phyloP scores from a whole-genome alignment of 2,329 filamentous ascomycete species.

The Tothia fuscella region DNA sequence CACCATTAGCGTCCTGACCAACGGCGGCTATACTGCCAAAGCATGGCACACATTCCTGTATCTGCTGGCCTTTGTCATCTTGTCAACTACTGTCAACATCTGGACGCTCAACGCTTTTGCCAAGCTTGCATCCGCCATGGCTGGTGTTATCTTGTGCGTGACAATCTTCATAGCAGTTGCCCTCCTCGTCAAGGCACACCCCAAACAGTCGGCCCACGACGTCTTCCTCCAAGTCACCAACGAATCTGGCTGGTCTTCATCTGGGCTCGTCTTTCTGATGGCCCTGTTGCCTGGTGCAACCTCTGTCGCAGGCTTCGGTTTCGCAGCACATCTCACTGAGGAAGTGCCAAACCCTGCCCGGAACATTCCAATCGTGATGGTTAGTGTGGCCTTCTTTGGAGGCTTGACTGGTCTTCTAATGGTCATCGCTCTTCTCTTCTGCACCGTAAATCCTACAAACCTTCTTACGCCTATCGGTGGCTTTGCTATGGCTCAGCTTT shows the following conservation, averaged over 20 bases:
- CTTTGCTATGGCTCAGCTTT: no score
- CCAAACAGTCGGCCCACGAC: not conserved
- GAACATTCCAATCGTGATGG: constrained; percentile 30
- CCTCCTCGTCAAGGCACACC: not conserved
- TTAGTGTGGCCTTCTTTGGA: no score
- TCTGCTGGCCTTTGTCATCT: not conserved
- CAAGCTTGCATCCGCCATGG: not conserved
- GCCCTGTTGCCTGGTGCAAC: constrained; percentile 60
- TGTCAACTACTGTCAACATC: not conserved
- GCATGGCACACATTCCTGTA: not conserved
- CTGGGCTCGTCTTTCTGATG: constrained; percentile 50
- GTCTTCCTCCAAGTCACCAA: constrained; percentile 17
- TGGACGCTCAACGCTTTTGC: not conserved
- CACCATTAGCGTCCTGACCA: not conserved
- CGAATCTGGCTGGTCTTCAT: constrained; percentile 32
- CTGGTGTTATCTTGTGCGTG: not conserved
- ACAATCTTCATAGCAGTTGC: not conserved
- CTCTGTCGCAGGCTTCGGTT: constrained; percentile 47
- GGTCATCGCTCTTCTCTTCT: no score
- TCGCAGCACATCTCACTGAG: constrained; percentile 53
- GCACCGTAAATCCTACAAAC: no score
- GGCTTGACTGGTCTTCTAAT: no score
- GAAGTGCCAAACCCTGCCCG: constrained; percentile 22
- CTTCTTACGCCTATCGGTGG: no score
- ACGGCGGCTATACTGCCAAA: not conserved